Base-by-base conservation (phyloP, 139 green algal genomes). In the Closterium sp. region DNA sequence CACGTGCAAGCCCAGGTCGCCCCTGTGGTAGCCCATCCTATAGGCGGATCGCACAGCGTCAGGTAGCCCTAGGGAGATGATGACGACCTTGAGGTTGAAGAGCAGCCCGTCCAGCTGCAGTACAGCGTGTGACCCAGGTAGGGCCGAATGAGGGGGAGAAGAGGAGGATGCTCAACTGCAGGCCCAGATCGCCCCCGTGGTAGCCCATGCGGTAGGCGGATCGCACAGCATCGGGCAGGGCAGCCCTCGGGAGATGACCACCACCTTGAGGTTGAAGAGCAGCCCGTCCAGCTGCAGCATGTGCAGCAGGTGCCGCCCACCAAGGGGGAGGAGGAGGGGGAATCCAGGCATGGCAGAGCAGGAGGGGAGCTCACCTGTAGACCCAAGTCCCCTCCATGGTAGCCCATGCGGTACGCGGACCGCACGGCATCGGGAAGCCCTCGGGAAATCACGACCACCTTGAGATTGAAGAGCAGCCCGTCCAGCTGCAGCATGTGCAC, bases 401-500 rank as follows among this genome's bases (percentile, higher is more conserved):
- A 91, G 50, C 89, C 89, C 45, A 89, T 89, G 4, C 89, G 19
- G 70, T 50, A 87, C 13, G 89, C 89, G 10, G 89, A 91, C 1
- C 73, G 27, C 27, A 91, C 89, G n/a, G 89, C 70, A 27, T 89
- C 73, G 38, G 89, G 24, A 6, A 91, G 89, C 45, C 89, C 45
- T 3, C 42, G 27, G 10, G 89, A 30, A 17, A 91, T 32, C 30
- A 91, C 89, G 2, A 91, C 89, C 89, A 91, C 89, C 73, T 91
- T 91, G 32, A 91, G 89, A 21, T 89, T 32, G 89, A 91, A 91
- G 1, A 91, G 89, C n/a, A 89, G 89, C 30, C 89, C 42, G 31
- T 91, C 89, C 70, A 91, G 89, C 89, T 73, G 38, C 89, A 91
- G 89, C 38, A 91, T 89, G 89, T 79, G 62, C 27, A 92, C 70